Evolutionary conservation across 2,329 filamentous ascomycete species (phyloP), one percentile per base, ranked within the genome.

Genomic region (Trichoderma afroharzianum): DNA sequence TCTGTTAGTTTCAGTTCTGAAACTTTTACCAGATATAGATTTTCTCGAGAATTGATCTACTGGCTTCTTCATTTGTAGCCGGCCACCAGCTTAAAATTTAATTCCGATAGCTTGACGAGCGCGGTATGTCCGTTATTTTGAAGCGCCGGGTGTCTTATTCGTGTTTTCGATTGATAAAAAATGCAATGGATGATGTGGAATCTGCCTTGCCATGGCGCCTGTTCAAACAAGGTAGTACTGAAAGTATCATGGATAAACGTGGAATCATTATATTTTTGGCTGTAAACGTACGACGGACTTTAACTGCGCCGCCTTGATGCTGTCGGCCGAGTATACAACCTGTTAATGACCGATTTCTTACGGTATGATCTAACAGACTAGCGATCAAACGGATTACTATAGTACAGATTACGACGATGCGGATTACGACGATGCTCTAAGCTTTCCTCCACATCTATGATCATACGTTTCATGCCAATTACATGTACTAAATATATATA

Each of bases 381-480:
- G 43, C n/a, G n/a, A n/a, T 50, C 15, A 3, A 50, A 1, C 43
- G n/a, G 8, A 50, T 12, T 50, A 21, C 43, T 1, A 50, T 0
- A 0, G 9, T 21, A 21, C 43, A 18, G 36, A 1, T 39, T 39
- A 39, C 36, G 36, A 15, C 14, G 14, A 39, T 3, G 7, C 39
- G 11, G 43, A 50, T 50, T 50, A 21, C n/a, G 43, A 50, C n/a
- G 43, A 50, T 21, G n/a, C 43, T 21, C 18, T 12, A 1, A 21
- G n/a, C n/a, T 21, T 50, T 50, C 2, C 1, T 50, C 18, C 43
- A 3, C 43, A 1, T 11, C 43, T 21, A 50, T 0, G 2, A 21
- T 6, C 0, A 21, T 50, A 50, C 15, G 0, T 43, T 43, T 18
- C 3, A 0, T 4, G 7, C 39, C 0, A 43, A 18, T 43, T 9